phyloP scores from a whole-genome alignment of 2,329 filamentous ascomycete genomes.

The Pseudocercospora musae region DNA sequence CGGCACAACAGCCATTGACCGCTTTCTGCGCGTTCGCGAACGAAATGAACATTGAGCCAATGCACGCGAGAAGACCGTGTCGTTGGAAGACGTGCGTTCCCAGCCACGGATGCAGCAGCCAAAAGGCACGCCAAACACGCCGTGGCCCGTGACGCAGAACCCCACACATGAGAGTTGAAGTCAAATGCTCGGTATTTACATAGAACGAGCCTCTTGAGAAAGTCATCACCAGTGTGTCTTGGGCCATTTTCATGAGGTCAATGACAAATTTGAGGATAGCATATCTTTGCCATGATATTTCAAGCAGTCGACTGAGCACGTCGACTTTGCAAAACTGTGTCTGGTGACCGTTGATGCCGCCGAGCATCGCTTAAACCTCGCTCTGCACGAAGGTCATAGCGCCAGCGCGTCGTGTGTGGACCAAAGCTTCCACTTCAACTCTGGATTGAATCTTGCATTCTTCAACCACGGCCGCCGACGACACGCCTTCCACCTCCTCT shows the following conservation, averaged over 20 bases:
- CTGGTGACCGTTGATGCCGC: conserved; percentile 1
- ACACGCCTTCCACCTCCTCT: not conserved
- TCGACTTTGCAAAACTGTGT: not conserved
- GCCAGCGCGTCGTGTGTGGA: not conserved
- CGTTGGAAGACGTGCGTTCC: not conserved
- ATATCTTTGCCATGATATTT: not conserved
- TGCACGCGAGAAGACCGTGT: not conserved
- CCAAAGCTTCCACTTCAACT: conserved; percentile 2
- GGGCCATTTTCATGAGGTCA: not conserved
- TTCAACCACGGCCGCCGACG: not conserved
- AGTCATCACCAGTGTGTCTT: not conserved
- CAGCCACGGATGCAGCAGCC: not conserved
- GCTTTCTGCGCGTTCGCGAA: not conserved
- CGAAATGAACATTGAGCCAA: not conserved
- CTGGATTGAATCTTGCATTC: not conserved
- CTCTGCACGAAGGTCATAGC: not conserved
- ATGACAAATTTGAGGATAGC: not conserved
- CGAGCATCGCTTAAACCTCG: not conserved
- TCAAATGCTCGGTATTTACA: conserved; percentile 1
- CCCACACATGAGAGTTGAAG: not conserved
- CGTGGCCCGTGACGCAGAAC: not conserved
- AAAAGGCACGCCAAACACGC: not conserved
- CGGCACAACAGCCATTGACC: not conserved
- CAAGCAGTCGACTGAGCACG: not conserved
- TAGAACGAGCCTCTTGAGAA: not conserved